Evolutionary conservation across 306 rosid genomes (phyloP).

Genomic region (Vigna mungo): DNA sequence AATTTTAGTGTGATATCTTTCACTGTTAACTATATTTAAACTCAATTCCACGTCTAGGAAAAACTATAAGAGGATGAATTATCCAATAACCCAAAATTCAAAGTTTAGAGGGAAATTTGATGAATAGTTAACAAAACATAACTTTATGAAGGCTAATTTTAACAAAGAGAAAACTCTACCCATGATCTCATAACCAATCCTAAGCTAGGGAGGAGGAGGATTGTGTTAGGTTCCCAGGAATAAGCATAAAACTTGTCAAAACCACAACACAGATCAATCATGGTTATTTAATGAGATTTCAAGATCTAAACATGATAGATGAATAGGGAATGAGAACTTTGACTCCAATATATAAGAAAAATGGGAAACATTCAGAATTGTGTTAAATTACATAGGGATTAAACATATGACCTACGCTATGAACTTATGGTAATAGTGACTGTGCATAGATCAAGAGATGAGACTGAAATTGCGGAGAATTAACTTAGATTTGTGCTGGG

Average conservation of each 20-base stretch:
- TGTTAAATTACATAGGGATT: background rate
- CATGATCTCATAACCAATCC: background rate
- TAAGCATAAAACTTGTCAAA: background rate
- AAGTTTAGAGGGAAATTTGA: background rate
- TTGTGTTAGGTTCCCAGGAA: background rate
- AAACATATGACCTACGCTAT: background rate
- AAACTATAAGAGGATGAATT: background rate
- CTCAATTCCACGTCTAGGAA: background rate
- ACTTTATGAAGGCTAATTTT: background rate
- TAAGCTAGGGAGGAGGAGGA: background rate
- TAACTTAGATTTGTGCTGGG: background rate
- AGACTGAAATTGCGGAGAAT: background rate
- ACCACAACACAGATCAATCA: background rate
- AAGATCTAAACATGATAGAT: background rate
- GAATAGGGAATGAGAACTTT: background rate
- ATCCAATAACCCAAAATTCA: background rate
- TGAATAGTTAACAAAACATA: background rate
- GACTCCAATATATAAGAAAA: background rate
- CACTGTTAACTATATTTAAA: background rate
- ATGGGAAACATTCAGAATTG: background rate
- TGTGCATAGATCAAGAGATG: background rate
- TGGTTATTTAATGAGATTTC: background rate
- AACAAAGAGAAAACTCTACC: background rate
- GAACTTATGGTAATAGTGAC: background rate
- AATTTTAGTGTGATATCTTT: background rate